Percentiles rank a stretch among this genome's conserved stretches.
Conservation (phyloP, 2,329 filamentous ascomycete species). For the Aureobasidium sp. region DNA sequence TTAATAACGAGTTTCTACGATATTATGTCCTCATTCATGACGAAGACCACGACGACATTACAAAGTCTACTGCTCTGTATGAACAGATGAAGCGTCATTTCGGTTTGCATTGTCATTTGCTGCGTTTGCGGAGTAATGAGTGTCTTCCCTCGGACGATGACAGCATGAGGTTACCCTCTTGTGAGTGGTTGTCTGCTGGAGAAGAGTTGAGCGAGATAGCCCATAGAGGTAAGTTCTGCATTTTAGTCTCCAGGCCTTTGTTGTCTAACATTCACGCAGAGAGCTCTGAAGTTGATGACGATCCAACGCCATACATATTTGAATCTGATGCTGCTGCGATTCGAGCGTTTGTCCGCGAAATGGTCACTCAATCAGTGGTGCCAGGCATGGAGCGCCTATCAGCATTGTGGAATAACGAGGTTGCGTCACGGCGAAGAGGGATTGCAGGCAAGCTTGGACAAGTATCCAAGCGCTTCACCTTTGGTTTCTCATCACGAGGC, state of each 20-base stretch:
- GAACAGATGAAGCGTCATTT: slow-evolving; percentile 99
- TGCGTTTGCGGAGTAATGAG: slow-evolving; percentile 76
- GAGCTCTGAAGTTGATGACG: slow-evolving; percentile 61
- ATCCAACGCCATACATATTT: slow-evolving; percentile 72
- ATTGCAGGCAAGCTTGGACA: slow-evolving; percentile 91
- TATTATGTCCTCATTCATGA: slow-evolving; percentile 97
- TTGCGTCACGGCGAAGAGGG: slow-evolving; percentile 81
- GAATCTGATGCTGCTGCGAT: slow-evolving; percentile 88
- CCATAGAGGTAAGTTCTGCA: slow-evolving; percentile 45
- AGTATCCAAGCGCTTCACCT: slow-evolving; percentile 78
- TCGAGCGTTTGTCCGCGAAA: slow-evolving; percentile 82
- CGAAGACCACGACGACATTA: slow-evolving; percentile 89
- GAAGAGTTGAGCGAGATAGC: slow-evolving; percentile 76
- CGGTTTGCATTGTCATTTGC: slow-evolving; percentile 86
- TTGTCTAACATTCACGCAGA: slow-evolving; percentile 21
- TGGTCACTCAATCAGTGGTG: slow-evolving; percentile 89
- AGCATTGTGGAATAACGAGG: slow-evolving; percentile 93
- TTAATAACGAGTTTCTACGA: slow-evolving; percentile 83
- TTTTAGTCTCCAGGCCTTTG: neutral
- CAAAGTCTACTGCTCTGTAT: slow-evolving; percentile 80
- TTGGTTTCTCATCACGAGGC: slow-evolving; percentile 64
- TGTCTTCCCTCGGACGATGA: slow-evolving; percentile 89
- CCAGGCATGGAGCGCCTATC: slow-evolving; percentile 94
- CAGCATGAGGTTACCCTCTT: slow-evolving; percentile 70
- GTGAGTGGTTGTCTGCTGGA: slow-evolving; percentile 80